Base-by-base conservation (phyloP, 2,329 filamentous ascomycete species). In the Fusarium sp. region DNA sequence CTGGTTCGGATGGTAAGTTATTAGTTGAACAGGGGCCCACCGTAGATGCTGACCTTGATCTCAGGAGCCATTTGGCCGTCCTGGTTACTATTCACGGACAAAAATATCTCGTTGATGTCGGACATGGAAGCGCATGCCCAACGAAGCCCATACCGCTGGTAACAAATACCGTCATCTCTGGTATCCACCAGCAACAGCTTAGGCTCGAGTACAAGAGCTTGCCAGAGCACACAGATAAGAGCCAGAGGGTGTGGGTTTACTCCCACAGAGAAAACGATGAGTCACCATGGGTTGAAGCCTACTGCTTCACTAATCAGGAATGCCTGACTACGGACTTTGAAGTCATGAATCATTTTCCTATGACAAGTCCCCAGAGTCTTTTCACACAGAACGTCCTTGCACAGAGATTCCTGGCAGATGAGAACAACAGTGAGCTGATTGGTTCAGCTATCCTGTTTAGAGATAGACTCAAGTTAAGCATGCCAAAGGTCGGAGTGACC, bases 331-430 rank as follows among this genome's bases (percentile, higher is more conserved):
- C 60, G 7, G 69, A 71, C 45, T 66, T 71, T 15, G 54, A 66
- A 14, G 35, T 63, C 2, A 66, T 71, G 63, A 71, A 71, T 35
- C 40, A 65, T 2, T 50, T 63, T 35, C 59, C 59, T 2, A 63
- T 66, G 60, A 69, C 45, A 14, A 69, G 69, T 6, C 66, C 66
- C 3, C n/a, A 47, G 40, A 71, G 63, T 22, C 27, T 71, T 11
- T 69, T 71, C 6, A 71, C 66, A 2, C 59, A 69, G 10, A 65
- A 63, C n/a, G 54, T 71, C 12, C 35, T 65, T 27, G 58, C 63
- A 11, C 62, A 63, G 30, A 59, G 63, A 15, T 69, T 69, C 15
- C 20, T 60, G 2, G 47, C 63, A 27, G 45, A 61, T 10, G 40
- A 66, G 1, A 9, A 58, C 2, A 22, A 12, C 5, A 17, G 25